Evolutionary conservation across 768 basidiomycete species (phyloP), one percentile per base, ranked within the genome.

Genomic region (Austroboletus eburneus): DNA sequence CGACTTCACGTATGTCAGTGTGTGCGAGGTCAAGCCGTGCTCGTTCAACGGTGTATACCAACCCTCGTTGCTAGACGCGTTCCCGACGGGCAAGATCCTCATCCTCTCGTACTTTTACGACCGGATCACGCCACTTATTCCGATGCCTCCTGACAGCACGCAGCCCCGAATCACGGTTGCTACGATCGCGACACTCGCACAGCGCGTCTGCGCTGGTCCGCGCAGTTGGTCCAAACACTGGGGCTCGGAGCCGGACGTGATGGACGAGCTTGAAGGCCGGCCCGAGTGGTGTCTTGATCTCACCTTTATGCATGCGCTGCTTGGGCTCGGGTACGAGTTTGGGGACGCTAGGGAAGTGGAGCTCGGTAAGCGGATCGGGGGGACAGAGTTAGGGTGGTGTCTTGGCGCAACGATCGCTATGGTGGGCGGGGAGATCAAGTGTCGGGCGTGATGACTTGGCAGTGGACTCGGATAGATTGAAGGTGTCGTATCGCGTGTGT

Each of bases 81-180:
- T 97, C 79, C 80, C 86, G 2, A 68, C 74, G 9, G 95, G 95
- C 48, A 84, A 83, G 59, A 76, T 95, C 51, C 79, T 95, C 22
- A 80, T 95, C n/a, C 77, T 99, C 2, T 96, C 93, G 20, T 99
- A 98, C 76, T 99, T 98, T 71, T 96, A 92, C 71, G 96, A 98
- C 73, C 88, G 96, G 30, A 75, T 95, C 48, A 69, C 75, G 22
- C 95, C 93, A 0, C 79, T 99, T 49, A 70, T 92, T 40, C 67
- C 68, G 42, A 48, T 41, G 25, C 54, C 24, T n/a, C 51, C 35
- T 23, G 33, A n/a, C 16, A 68, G 61, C 20, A 7, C 42, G 45
- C 49, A 67, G 57, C 39, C 57, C 23, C 51, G 42, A 18, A 50
- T 83, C 36, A 74, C 73, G 1, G 69, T 92, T 10, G 70, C 77